A percentile compares a stretch with the other conserved stretches of the same genome.
Evolutionary conservation across 2,329 filamentous ascomycete species (phyloP).

Genomic region (Cordyceps cicadae): DNA sequence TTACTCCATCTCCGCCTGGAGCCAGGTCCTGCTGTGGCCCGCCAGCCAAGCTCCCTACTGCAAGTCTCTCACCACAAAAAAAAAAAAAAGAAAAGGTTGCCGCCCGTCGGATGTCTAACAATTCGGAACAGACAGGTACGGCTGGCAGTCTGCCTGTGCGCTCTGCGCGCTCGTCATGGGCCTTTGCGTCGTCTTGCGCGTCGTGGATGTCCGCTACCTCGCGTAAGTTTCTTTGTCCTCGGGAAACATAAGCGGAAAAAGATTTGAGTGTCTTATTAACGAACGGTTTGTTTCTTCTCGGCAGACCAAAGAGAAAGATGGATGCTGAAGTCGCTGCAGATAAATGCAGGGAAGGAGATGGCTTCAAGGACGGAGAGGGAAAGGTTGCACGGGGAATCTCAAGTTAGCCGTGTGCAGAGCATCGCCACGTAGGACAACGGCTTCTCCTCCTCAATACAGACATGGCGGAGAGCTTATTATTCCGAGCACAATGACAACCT

Average conservation of each 20-base stretch:
- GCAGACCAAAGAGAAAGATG: constrained; percentile 9
- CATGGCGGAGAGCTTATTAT: background rate
- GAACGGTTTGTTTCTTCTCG: background rate
- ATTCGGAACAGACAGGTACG: constrained; percentile 29
- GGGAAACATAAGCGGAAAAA: background rate
- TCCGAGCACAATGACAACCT: background rate
- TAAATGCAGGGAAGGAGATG: background rate
- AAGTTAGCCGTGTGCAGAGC: background rate
- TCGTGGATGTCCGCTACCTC: constrained; percentile 28
- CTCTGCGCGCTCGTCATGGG: constrained; percentile 36
- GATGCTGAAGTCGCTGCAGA: constrained; percentile 2
- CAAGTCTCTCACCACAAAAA: constrained; percentile 17
- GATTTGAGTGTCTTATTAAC: background rate
- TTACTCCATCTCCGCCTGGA: constrained; percentile 43
- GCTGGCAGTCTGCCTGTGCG: constrained; percentile 39
- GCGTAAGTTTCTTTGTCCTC: background rate
- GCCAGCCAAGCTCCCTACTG: constrained; percentile 42
- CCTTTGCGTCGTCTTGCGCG: constrained; percentile 35
- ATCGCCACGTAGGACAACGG: background rate
- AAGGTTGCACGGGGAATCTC: constrained; percentile 4
- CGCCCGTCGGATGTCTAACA: background rate
- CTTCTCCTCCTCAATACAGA: background rate
- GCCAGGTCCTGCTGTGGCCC: constrained; percentile 44
- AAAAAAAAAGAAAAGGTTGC: too few species aligned
- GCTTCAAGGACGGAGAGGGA: background rate